phyloP scores from a whole-genome alignment of 164 flowering plant genomes.

The Magnolia kwangsiensis region DNA sequence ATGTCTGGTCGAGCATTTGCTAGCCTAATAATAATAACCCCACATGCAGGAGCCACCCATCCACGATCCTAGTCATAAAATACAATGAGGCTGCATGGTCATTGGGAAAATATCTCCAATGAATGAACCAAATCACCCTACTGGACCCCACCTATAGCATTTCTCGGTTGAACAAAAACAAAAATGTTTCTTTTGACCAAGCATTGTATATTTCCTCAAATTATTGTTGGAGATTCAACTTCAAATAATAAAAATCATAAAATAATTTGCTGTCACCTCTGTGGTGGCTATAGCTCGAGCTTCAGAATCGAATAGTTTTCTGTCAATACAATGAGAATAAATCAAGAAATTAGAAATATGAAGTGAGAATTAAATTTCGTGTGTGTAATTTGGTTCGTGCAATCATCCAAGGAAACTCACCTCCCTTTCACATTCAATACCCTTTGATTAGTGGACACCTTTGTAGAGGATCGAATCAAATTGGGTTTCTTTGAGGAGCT shows the following conservation, averaged over 20 bases:
- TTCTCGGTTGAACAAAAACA: too few species aligned
- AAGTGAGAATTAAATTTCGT: background rate
- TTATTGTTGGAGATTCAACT: background rate
- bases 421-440: slow-evolving; percentile 29
- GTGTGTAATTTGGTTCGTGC: background rate
- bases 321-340: slow-evolving; percentile 10
- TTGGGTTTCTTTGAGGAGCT: slow-evolving; percentile 38
- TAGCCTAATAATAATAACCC: too few species aligned
- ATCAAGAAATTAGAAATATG: background rate
- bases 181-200: background rate
- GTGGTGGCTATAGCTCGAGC: slow-evolving; percentile 15
- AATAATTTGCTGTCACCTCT: slow-evolving; percentile 28
- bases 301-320: slow-evolving; percentile 22
- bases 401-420: slow-evolving; percentile 21
- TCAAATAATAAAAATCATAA: background rate
- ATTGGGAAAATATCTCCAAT: too few species aligned
- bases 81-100: too few species aligned
- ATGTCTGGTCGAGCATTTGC: too few species aligned
- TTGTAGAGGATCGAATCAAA: slow-evolving; percentile 26
- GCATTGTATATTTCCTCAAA: background rate
- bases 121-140: too few species aligned
- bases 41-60: too few species aligned
- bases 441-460: slow-evolving; percentile 18
- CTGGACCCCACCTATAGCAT: too few species aligned
- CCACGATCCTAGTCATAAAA: too few species aligned